Percentiles rank a stretch among this genome's conserved stretches.
Conservation (phyloP, 2,329 filamentous ascomycete species). For the Aspergillus arachidicola region DNA sequence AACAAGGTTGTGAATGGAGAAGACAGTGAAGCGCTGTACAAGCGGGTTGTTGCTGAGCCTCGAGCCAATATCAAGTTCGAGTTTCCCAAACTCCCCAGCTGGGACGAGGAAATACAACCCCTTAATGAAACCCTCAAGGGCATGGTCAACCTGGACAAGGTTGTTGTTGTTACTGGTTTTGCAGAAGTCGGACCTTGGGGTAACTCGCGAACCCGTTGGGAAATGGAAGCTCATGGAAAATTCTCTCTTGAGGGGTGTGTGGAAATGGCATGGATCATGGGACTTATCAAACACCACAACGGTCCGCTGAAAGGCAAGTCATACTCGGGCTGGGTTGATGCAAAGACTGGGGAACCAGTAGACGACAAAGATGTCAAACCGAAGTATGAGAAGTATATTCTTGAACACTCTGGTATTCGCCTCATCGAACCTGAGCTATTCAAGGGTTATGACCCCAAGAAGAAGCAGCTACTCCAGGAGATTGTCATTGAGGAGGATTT, state of each 20-base stretch:
- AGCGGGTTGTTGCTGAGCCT: constrained; percentile 89
- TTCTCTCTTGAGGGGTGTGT: constrained; percentile 98
- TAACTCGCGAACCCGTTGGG: constrained; percentile 96
- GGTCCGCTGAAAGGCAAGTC: constrained; percentile 93
- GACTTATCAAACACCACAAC: constrained; percentile 98
- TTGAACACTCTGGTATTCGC: constrained; percentile 96
- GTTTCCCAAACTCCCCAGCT: constrained; percentile 87
- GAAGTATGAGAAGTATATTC: constrained; percentile 95
- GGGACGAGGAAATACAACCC: constrained; percentile 86
- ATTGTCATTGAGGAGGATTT: constrained; percentile 97
- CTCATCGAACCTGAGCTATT: constrained; percentile 97
- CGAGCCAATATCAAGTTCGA: constrained; percentile 98
- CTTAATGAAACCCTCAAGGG: constrained; percentile 88
- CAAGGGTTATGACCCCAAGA: constrained; percentile 93
- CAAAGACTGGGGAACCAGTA: constrained; percentile 90
- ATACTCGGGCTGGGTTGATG: constrained; percentile 95
- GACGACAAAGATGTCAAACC: constrained; percentile 97
- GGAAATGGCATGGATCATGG: constrained; percentile 99
- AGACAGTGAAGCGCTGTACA: constrained; percentile 87
- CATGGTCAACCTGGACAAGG: constrained; percentile 98
- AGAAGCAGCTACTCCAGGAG: constrained; percentile 98
- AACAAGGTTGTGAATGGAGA: constrained; percentile 97
- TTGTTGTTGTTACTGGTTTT: constrained; percentile 96
- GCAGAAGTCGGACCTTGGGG: constrained; percentile 85
- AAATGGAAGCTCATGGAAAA: constrained; percentile 96